phyloP scores from a whole-genome alignment of 2,329 filamentous ascomycete species.

The Cryphonectria nitschkei region DNA sequence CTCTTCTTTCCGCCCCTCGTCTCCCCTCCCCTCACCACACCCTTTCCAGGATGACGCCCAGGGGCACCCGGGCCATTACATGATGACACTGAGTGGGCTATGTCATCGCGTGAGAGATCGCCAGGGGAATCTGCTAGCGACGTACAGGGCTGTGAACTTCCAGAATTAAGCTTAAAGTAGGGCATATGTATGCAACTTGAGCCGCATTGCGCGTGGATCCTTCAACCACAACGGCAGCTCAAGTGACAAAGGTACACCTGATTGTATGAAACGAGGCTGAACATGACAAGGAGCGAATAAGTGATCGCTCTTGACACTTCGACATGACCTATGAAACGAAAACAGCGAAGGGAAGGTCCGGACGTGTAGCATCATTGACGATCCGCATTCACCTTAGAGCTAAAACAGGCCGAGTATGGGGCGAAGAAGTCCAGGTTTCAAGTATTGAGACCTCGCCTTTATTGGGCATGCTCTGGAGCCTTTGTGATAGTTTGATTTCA shows the following conservation, averaged over 20 bases:
- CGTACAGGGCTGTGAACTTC: background rate
- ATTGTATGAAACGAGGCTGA: background rate
- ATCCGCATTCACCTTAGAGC: background rate
- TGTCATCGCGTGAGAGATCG: conserved; percentile 1
- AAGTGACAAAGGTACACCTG: background rate
- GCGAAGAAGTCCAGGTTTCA: background rate
- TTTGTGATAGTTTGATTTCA: background rate
- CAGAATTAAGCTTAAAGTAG: background rate
- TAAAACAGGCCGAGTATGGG: background rate
- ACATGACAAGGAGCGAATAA: background rate
- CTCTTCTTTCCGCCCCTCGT: background rate
- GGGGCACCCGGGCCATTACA: background rate
- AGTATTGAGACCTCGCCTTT: background rate
- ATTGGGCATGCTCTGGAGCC: too few relatives aligned
- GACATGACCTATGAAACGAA: background rate
- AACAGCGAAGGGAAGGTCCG: background rate
- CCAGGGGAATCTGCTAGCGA: background rate
- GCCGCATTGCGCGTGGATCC: background rate
- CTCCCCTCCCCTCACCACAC: background rate
- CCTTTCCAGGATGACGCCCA: background rate
- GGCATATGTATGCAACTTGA: background rate
- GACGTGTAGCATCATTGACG: background rate
- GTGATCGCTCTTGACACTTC: background rate
- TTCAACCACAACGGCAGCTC: background rate
- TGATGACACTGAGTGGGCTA: background rate